Conservation (phyloP, 352 stramenopile species). For the Phytophthora sojae region DNA sequence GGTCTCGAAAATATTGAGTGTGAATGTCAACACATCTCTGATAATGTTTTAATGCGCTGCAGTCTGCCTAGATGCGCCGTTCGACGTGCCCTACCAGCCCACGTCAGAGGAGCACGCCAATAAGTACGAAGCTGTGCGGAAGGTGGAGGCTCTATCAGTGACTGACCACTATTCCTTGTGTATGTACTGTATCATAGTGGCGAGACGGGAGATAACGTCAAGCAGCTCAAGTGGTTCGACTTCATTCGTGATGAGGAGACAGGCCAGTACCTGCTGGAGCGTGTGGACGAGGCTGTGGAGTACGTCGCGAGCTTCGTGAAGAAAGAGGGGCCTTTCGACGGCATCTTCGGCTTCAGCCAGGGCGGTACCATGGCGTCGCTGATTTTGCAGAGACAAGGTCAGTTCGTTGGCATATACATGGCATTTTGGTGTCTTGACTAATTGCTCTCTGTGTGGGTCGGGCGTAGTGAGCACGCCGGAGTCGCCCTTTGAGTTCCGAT, state of each 20-base stretch:
- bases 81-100: slow-evolving; percentile 75
- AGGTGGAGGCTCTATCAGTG: neutral
- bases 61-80: slow-evolving; percentile 84
- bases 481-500: slow-evolving; percentile 69
- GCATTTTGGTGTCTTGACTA: neutral
- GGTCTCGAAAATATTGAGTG: neutral
- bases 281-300: slow-evolving; percentile 70
- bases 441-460: slow-evolving; percentile 17
- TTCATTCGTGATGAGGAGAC: slow-evolving; percentile 60
- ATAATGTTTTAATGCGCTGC: neutral
- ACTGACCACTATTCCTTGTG: slow-evolving; percentile 3
- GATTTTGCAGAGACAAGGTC: slow-evolving; percentile 77
- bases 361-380: slow-evolving; percentile 75
- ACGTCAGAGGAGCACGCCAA: slow-evolving; percentile 59
- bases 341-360: slow-evolving; percentile 88
- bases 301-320: slow-evolving; percentile 70
- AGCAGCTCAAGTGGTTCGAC: slow-evolving; percentile 81
- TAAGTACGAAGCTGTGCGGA: slow-evolving; percentile 31
- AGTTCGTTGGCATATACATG: neutral
- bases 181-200: slow-evolving; percentile 12
- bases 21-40: slow-evolving; percentile 4
- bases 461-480: slow-evolving; percentile 40
- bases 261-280: slow-evolving; percentile 49
- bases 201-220: slow-evolving; percentile 49
- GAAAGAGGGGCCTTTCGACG: slow-evolving; percentile 85